Conservation (phyloP, 2,329 filamentous ascomycete genomes). For the Westerdykella sp. region DNA sequence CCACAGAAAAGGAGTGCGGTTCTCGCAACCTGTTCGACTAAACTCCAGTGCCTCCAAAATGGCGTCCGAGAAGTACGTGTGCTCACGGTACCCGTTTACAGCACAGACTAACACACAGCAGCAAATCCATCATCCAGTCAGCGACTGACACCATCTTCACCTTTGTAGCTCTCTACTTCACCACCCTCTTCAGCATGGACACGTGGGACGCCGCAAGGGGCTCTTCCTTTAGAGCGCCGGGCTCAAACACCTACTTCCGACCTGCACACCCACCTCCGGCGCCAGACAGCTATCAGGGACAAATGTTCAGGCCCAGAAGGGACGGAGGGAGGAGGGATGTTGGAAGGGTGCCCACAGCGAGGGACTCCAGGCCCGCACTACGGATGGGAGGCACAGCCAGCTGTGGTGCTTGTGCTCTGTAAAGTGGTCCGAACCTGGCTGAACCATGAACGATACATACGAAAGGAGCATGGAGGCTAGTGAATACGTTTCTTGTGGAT, state of each 20-base stretch:
- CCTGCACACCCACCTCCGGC: constrained; percentile 14
- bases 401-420: constrained; percentile 29
- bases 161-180: constrained; percentile 36
- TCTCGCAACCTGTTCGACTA: too few relatives aligned
- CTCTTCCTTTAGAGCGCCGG: constrained; percentile 27
- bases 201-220: constrained; percentile 30
- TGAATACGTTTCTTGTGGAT: too few relatives aligned
- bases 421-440: background rate
- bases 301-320: constrained; percentile 19
- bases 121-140: constrained; percentile 18
- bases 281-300: constrained; percentile 24
- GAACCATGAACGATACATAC: too few relatives aligned
- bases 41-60: too few relatives aligned
- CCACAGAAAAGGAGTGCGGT: too few relatives aligned
- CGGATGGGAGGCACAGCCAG: constrained; percentile 18
- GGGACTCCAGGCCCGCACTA: constrained; percentile 25
- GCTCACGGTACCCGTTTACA: too few relatives aligned
- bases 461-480: too few relatives aligned
- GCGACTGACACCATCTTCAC: constrained; percentile 17
- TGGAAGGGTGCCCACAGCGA: constrained; percentile 15
- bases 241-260: constrained; percentile 16
- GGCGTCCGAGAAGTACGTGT: too few relatives aligned
- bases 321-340: constrained; percentile 12
- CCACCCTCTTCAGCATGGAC: constrained; percentile 36
- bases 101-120: background rate